phyloP scores from a whole-genome alignment of 78 protist species.

The Blattamonas nauphoetae region DNA sequence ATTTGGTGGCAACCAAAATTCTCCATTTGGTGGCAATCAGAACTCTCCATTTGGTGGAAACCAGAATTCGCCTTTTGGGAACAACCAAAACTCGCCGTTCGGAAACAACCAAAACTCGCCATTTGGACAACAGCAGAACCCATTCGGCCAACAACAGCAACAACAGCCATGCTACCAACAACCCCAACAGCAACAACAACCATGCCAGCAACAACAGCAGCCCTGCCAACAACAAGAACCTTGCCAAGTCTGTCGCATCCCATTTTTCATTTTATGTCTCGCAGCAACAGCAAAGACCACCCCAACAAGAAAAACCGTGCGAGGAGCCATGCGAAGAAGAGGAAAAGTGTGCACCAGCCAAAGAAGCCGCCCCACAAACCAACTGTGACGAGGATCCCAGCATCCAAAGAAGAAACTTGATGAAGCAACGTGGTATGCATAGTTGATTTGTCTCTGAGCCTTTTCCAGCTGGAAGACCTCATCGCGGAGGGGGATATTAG shows the following conservation, averaged over 20 bases:
- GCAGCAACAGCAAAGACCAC: neutral
- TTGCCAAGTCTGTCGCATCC: too few relatives aligned
- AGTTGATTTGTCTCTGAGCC: neutral
- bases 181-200: neutral
- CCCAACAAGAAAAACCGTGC: neutral
- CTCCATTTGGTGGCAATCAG: neutral
- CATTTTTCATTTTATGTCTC: too few relatives aligned
- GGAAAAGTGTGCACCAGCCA: neutral
- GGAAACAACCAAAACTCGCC: neutral
- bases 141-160: neutral
- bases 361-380: neutral
- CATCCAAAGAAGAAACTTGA: neutral
- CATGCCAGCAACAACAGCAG: neutral
- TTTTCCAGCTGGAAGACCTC: neutral
- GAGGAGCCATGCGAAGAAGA: neutral
- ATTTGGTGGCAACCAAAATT: neutral
- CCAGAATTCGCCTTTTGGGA: neutral
- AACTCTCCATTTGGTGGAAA: neutral
- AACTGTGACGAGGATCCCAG: neutral
- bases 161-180: neutral
- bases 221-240: neutral
- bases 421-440: neutral
- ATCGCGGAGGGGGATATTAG: neutral
- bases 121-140: neutral
- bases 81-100: neutral